Evolutionary conservation across 2,329 filamentous ascomycete genomes (phyloP), one percentile per base, ranked within the genome.

Genomic region (Microdochium paspali): DNA sequence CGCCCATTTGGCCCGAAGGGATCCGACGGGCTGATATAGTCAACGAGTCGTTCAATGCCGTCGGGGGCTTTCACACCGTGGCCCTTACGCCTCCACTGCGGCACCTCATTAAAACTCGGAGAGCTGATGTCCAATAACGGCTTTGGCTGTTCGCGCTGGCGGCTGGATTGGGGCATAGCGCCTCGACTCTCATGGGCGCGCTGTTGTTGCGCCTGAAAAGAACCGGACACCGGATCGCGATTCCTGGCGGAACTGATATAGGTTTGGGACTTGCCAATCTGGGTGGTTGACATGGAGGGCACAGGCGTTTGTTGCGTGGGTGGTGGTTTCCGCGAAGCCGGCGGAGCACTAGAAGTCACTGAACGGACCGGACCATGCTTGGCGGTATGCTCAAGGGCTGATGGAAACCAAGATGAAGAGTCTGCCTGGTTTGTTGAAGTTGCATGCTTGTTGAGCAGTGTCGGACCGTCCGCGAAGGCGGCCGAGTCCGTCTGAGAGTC

Each of bases 401-500:
- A 70, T 15, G 67, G 67, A 46, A 69, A 65, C 67, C 67, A 69
- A 13, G 62, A 61, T 26, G 47, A 26, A 3, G 35, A 40, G 15
- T 40, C 23, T 20, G 15, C 6, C 35, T 35, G 31, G 15, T n/a
- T n/a, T n/a, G n/a, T n/a, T n/a, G n/a, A n/a, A n/a, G n/a, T n/a
- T n/a, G n/a, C n/a, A 7, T 47, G 63, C 44, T 56, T 65, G 53
- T 77, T 81, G 20, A 84, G 58, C 2, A 84, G 68, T 9, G 73
- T 80, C 2, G 78, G 72, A 0, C 78, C 80, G 7, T 75, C 69
- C 3, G 69, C 77, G 56, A 83, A 83, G 10, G 76, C 64, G 1
- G 20, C 18, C 18, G 60, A 54, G 10, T 65, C 62, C 23, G 54
- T 2, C 48, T 44, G 23, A 3, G 24, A 21, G 56, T 51, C 24